Base-by-base conservation (phyloP, 495 filamentous ascomycete genomes). In the Thermothielavioides terrestris region DNA sequence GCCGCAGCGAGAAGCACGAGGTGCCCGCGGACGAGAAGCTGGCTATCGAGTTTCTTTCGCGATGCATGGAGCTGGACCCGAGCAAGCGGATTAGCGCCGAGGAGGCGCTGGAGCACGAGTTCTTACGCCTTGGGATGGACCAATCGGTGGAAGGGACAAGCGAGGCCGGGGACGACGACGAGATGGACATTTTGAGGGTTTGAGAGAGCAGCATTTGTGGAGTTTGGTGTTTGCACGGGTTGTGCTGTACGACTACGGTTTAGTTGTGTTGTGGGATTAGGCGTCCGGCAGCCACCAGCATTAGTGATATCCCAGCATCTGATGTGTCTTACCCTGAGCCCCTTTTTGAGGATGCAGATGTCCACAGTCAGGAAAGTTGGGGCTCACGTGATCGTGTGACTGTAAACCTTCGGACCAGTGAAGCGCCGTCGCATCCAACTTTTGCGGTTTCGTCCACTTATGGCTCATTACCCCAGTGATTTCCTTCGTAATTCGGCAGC, bases 41-140 rank as follows among this genome's bases (percentile, higher is more conserved):
- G 34, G 85, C 84, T 5, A 69, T 86, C 2, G 69, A 74, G 36
- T 88, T 91, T 57, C 56, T 91, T 42, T 68, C 75, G 22, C 56
- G 72, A n/a, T 84, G 83, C 59, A 73, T 91, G 60, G 83, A 89
- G 18, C 64, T 88, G 30, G 84, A 91, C 63, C 84, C 87, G 0
- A 62, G 60, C 18, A 80, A 73, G 61, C 66, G 86, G n/a, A 85
- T 88, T 32, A 85, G 79, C 36, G 87, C 86, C 0, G 72, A 73
- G 50, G 79, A 86, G 56, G 87, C 86, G 4, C 56, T 91, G 52
- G 55, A 72, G 10, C 85, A 94, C 68, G 82, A 88, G 12, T 98
- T 96, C 63, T 60, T 94, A 39, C 62, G 53, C 41, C 52, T 73
- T 22, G 67, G 64, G 6, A 17, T 57, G 8, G 64, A 64, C 5